These are phyloP conservation scores for Lepiota venenata DNA, from an alignment of 768 basidiomycete genomes.

Conservation along the genomic window DNA sequence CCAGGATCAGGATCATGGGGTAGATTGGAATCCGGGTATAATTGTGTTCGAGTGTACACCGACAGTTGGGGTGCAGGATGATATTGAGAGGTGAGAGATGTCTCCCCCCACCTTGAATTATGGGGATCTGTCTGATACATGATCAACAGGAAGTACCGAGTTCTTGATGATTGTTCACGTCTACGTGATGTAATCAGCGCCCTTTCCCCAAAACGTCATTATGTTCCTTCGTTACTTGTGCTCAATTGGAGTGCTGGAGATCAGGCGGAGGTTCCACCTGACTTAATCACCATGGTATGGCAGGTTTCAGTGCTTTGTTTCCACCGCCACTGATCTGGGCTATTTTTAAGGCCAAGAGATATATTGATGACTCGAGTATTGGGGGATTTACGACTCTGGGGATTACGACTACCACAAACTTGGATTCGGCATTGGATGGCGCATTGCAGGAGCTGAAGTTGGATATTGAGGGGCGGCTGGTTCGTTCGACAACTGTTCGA, in stretches of 20 bases:
- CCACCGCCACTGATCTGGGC: neutral
- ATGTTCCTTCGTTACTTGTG: slow-evolving; percentile 57
- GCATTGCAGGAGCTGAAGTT: slow-evolving; percentile 39
- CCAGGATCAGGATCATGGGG: slow-evolving; percentile 15
- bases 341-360: slow-evolving; percentile 42
- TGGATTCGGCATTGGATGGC: slow-evolving; percentile 52
- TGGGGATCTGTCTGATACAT: slow-evolving; percentile 6
- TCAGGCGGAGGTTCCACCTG: slow-evolving; percentile 34
- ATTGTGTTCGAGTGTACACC: slow-evolving; percentile 78
- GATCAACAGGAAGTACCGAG: slow-evolving; percentile 56
- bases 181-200: slow-evolving; percentile 59
- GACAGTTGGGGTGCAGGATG: slow-evolving; percentile 55
- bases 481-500: slow-evolving; percentile 40
- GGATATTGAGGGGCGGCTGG: slow-evolving; percentile 57
- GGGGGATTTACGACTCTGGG: slow-evolving; percentile 40
- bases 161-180: slow-evolving; percentile 70
- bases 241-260: slow-evolving; percentile 53
- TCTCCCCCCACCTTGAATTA: neutral
- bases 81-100: slow-evolving; percentile 57
- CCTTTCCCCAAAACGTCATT: slow-evolving; percentile 54
- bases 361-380: slow-evolving; percentile 40
- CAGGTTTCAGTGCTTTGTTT: neutral
- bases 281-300: slow-evolving; percentile 59
- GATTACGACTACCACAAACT: slow-evolving; percentile 48
- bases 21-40: slow-evolving; percentile 53